A percentile compares a stretch with the other conserved stretches of the same genome.
phyloP scores from a whole-genome alignment of 2,329 filamentous ascomycete species.

The Annulohypoxylon truncatum region DNA sequence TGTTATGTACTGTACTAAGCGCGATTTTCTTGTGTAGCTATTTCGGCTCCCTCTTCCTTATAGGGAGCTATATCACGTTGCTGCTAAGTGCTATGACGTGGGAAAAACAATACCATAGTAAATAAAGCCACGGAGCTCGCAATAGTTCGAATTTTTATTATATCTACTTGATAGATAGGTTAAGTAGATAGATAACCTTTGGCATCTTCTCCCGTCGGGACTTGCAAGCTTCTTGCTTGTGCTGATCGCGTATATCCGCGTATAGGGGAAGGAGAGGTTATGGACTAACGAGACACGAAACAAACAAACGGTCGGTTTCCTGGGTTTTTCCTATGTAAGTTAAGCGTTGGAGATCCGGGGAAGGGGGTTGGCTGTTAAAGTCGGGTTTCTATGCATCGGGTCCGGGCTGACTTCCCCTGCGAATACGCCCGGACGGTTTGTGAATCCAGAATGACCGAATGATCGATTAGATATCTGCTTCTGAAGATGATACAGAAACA shows the following conservation, averaged over 20 bases:
- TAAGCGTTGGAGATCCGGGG: constrained; percentile 36
- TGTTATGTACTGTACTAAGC: neutral
- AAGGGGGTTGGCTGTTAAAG: constrained; percentile 31
- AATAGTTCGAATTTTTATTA: neutral
- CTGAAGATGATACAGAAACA: constrained; percentile 11
- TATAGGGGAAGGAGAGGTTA: constrained; percentile 10
- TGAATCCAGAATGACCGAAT: constrained; percentile 12
- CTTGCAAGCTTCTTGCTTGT: constrained; percentile 4
- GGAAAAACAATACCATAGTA: neutral
- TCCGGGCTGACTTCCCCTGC: constrained; percentile 27
- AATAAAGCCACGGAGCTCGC: neutral
- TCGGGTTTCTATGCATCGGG: constrained; percentile 32
- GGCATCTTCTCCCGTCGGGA: neutral
- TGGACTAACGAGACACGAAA: constrained; percentile 24
- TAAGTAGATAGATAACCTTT: neutral
- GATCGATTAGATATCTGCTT: constrained; percentile 24
- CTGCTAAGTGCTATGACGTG: neutral
- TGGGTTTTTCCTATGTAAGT: constrained; percentile 3
- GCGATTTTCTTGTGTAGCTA: constrained; percentile 4
- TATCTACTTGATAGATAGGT: no score
- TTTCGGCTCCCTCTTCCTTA: neutral
- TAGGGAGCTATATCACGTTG: neutral
- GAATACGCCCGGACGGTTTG: constrained; percentile 11
- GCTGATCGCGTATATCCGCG: constrained; percentile 16
- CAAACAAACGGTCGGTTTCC: constrained; percentile 5